Evolutionary conservation across 306 rosid species (phyloP).

Genomic region (Ormosia emarginata): DNA sequence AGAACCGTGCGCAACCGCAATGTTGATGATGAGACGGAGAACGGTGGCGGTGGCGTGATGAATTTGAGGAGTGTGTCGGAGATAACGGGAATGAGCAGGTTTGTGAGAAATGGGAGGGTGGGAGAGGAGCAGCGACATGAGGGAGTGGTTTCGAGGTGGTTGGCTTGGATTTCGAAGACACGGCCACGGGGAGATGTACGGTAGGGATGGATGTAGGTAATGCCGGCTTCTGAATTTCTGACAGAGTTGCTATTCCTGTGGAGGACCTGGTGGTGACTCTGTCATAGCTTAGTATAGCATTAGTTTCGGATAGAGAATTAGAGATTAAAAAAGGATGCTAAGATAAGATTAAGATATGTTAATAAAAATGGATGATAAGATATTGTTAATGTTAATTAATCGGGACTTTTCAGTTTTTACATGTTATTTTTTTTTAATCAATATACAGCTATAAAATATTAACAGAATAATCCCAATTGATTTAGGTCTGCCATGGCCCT

Average conservation of each 20-base stretch:
- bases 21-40: neutral
- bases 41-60: constrained; percentile 5
- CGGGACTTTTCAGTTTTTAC: neutral
- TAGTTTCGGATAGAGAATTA: neutral
- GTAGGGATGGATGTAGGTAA: neutral
- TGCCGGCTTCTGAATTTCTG: no score
- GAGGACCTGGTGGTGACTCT: no score
- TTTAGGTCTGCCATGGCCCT: no score
- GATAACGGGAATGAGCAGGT: constrained; percentile 48
- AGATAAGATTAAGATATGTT: no score
- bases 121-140: constrained; percentile 12
- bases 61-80: constrained; percentile 56
- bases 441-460: no score
- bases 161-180: constrained; percentile 43
- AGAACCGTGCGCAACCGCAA: neutral
- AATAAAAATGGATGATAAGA: neutral
- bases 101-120: neutral
- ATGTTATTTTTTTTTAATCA: no score
- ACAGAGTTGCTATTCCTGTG: no score
- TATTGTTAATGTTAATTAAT: neutral
- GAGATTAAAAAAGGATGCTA: neutral
- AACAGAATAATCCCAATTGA: no score
- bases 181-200: neutral
- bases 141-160: constrained; percentile 45
- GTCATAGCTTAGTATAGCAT: neutral